Percentiles rank a stretch among this genome's conserved stretches.
Evolutionary conservation across 495 filamentous ascomycete species (phyloP).

Genomic region (Lentithecium fluviatile): DNA sequence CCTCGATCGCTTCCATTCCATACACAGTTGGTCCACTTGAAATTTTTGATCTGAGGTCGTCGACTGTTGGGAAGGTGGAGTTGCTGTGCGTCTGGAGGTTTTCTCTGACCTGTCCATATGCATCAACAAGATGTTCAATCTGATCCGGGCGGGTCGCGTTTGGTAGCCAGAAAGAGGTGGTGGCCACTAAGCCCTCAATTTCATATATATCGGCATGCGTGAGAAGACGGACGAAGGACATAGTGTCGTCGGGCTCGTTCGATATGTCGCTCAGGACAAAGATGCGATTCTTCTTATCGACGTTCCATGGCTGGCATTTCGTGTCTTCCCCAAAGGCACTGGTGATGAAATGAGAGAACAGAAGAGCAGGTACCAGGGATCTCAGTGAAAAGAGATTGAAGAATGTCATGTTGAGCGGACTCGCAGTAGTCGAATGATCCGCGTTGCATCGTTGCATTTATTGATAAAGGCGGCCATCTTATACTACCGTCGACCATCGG

Average conservation of each 20-base stretch:
- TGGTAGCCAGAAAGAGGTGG: conserved; percentile 34
- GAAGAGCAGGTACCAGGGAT: too few species aligned
- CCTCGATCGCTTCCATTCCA: conserved; percentile 22
- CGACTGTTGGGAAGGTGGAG: conserved; percentile 19
- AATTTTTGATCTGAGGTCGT: conserved; percentile 21
- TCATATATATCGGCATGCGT: conserved; percentile 39
- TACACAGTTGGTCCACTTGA: conserved; percentile 19
- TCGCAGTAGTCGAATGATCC: too few species aligned
- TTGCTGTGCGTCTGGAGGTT: conserved; percentile 27
- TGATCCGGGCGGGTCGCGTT: conserved; percentile 25
- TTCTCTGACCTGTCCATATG: conserved; percentile 12
- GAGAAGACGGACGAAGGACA: conserved; percentile 38
- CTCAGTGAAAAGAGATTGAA: too few species aligned
- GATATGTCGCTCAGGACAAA: conserved; percentile 34
- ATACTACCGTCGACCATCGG: too few species aligned
- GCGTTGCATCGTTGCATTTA: too few species aligned
- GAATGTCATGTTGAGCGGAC: too few species aligned
- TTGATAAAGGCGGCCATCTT: too few species aligned
- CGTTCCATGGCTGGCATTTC: too few species aligned
- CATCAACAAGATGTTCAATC: conserved; percentile 20
- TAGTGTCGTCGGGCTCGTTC: conserved; percentile 42
- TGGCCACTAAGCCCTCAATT: conserved; percentile 38
- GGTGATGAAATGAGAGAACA: too few species aligned
- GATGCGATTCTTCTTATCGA: conserved; percentile 1
- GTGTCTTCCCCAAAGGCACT: too few species aligned